These are phyloP conservation scores for Tillandsia leiboldiana DNA, from an alignment of 176 grass and related monocot genomes.

Conservation along the genomic window DNA sequence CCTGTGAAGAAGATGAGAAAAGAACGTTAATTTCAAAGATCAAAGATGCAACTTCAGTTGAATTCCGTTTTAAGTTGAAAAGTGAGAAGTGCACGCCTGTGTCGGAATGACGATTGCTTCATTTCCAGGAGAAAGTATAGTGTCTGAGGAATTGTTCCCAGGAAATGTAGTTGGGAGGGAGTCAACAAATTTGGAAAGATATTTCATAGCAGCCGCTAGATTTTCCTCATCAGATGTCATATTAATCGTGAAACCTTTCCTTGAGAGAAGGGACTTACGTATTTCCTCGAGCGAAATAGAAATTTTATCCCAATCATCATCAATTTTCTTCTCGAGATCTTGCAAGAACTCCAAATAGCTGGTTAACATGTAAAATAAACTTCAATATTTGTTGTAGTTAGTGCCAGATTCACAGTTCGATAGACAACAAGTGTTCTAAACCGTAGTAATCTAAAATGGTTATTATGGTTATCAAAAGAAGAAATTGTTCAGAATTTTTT, in stretches of 20 bases:
- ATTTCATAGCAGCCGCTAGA: conserved; percentile 55
- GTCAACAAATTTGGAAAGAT: conserved; percentile 81
- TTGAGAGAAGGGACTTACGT: conserved; percentile 59
- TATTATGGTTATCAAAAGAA: too few relatives aligned
- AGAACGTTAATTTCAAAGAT: conserved; percentile 10
- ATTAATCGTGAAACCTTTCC: conserved; percentile 73
- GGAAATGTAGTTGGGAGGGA: conserved; percentile 44
- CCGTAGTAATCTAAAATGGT: too few relatives aligned
- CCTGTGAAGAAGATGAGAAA: conserved; percentile 40
- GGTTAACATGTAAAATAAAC: conserved; percentile 19
- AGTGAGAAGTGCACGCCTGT: conserved; percentile 41
- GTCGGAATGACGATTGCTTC: conserved; percentile 97
- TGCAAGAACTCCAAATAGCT: conserved; percentile 93
- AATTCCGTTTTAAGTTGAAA: not conserved
- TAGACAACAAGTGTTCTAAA: too few relatives aligned
- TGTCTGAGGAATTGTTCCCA: conserved; percentile 56
- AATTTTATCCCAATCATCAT: conserved; percentile 95
- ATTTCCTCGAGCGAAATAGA: conserved; percentile 82
- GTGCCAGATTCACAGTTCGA: too few relatives aligned
- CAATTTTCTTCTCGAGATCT: conserved; percentile 72
- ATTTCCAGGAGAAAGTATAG: conserved; percentile 54
- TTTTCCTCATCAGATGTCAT: conserved; percentile 75
- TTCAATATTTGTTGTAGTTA: not conserved
- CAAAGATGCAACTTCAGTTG: not conserved
- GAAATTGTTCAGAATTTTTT: too few relatives aligned